Conservation (phyloP, 345 rosid genomes). For the Leavenworthia alabamica region DNA sequence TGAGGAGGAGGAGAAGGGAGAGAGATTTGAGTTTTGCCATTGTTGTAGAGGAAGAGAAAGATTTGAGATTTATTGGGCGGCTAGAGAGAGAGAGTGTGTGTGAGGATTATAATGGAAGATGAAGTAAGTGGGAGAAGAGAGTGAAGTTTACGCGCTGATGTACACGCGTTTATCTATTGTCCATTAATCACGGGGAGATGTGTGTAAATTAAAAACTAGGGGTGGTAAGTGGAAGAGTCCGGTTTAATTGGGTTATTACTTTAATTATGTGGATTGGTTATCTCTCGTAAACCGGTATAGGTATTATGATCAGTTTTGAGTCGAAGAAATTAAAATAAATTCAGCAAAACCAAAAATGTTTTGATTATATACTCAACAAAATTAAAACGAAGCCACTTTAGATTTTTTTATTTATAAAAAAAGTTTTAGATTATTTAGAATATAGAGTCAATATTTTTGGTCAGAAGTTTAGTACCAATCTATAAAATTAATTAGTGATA, state of each 20-base stretch:
- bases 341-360: not conserved
- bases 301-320: not conserved
- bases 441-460: not conserved
- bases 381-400: too few relatives aligned
- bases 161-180: constrained; percentile 14
- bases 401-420: too few relatives aligned
- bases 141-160: constrained; percentile 17
- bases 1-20: constrained; percentile 15
- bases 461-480: not conserved
- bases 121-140: constrained; percentile 10
- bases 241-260: constrained; percentile 5
- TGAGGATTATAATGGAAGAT: constrained; percentile 15
- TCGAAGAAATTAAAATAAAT: too few relatives aligned
- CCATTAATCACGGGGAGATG: constrained; percentile 27
- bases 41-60: not conserved
- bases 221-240: not conserved
- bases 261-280: not conserved
- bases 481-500: not conserved
- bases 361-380: too few relatives aligned
- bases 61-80: constrained; percentile 1
- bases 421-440: not conserved
- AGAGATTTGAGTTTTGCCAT: constrained; percentile 26
- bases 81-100: not conserved
- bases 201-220: constrained; percentile 12
- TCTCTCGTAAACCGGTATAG: not conserved